Base-by-base conservation (phyloP, 2,329 filamentous ascomycete genomes). In the Claviceps cyperi region DNA sequence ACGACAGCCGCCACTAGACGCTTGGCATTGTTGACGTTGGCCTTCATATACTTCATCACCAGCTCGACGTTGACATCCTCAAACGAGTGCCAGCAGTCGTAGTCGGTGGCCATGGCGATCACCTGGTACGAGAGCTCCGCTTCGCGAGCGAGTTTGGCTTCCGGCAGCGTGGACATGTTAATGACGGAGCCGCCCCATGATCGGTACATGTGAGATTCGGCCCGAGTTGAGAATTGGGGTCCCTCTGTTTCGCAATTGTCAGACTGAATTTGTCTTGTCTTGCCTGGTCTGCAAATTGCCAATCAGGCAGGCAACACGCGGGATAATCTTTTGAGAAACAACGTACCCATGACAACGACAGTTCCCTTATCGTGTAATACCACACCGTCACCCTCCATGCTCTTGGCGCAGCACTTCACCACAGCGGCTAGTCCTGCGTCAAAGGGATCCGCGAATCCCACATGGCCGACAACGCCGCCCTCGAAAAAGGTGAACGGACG, bases 81-180 rank as follows among this genome's bases (percentile, higher is more conserved):
- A 46, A 77, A 78, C 19, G 78, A 81, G 64, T 90, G 85, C 92
- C 92, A 98, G 80, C 91, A 97, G 73, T 98, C 92, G 67, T 98
- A 98, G 73, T 98, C 92, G 28, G 92, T 98, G 36, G 88, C 87
- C 92, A 98, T 98, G 75, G 91, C 95, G 62, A 98, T 94, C 79
- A 96, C 94, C 72, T 94, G 89, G 69, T 97, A 97, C 37, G 84
- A 85, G 59, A 98, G 85, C 73, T 98, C 92, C 22, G 92, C 92
- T 72, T 98, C 92, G 49, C 87, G 83, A 9, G 92, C 92, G 19
- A 98, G 81, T 75, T 98, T 98, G 47, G 91, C 86, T 71, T 98
- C 92, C 19, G 92, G 92, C 15, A 98, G 77, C 14, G 84, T 84
- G 43, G 87, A 94, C 92, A 98, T 98, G 78, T 97, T 97, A 75